phyloP scores from a whole-genome alignment of 495 filamentous ascomycete genomes.

The Aspergillus diversus region DNA sequence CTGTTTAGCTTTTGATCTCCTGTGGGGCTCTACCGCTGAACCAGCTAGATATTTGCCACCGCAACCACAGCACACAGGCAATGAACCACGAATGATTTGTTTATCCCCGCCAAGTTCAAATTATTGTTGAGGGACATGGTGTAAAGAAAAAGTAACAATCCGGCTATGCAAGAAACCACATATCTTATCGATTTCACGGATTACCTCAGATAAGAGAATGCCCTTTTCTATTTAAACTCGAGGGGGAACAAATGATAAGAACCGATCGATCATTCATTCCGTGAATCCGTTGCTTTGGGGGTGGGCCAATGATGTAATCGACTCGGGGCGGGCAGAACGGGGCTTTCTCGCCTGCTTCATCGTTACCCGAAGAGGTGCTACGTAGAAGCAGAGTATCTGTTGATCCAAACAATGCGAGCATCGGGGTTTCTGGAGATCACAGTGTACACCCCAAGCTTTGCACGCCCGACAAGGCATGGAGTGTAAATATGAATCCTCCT shows the following conservation, averaged over 20 bases:
- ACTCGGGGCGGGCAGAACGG: background rate
- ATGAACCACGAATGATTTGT: too few species aligned
- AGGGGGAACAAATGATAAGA: background rate
- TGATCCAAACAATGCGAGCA: slow-evolving; percentile 43
- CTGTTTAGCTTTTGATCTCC: too few species aligned
- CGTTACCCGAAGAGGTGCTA: slow-evolving; percentile 26
- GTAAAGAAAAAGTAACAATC: too few species aligned
- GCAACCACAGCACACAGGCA: too few species aligned
- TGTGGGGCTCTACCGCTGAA: too few species aligned
- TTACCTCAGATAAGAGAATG: too few species aligned
- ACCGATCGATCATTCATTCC: slow-evolving; percentile 16
- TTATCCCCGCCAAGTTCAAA: too few species aligned
- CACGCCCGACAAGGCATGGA: slow-evolving; percentile 38
- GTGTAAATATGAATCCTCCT: background rate
- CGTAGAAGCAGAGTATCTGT: slow-evolving; percentile 47
- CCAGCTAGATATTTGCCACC: too few species aligned
- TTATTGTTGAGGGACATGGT: too few species aligned
- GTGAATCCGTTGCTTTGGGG: background rate
- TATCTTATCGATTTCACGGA: too few species aligned
- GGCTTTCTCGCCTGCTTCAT: slow-evolving; percentile 19
- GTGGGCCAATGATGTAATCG: background rate
- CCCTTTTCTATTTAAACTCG: background rate
- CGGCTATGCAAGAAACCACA: too few species aligned
- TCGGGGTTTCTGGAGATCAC: slow-evolving; percentile 39
- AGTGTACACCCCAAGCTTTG: slow-evolving; percentile 33